Base-by-base conservation (phyloP, 148 eudicot species). In the Gaultheria prostrata region DNA sequence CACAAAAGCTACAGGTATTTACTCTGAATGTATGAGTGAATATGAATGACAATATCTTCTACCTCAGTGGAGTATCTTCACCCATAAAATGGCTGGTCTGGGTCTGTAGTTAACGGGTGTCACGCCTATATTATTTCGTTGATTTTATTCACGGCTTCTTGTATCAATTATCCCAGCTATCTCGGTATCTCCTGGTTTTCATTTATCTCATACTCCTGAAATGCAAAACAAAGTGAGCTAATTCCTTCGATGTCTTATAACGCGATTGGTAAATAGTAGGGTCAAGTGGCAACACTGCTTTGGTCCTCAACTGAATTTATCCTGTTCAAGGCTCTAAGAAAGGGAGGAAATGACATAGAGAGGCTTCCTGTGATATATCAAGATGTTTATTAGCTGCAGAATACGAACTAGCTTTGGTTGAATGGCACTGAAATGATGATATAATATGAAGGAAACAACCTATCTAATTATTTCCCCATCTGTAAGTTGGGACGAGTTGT, bases 1-100 rank as follows among this genome's bases (percentile, higher is more conserved):
- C 99, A 73, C 89, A 92, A 74, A 92, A 87, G 86, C 86, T 97
- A 82, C 98, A 94, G 98, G 99, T 97, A 86, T 54, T 80, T 51
- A 14, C 18, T 11, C 78, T 12, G 46, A 63, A 80, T 46, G 3
- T 18, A 7, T 67, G 24, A 21, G 45, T 43, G 33, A 80, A 24
- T 80, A 24, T 63, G 56, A 53, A 3, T 80, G 74, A 18, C 57
- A 80, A 18, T 63, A 80, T 69, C 54, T 49, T 49, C 54, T 49
- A 49, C 2, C 56, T 2, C 3, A 43, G 12, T 24, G 56, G n/a
- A 8, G 75, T 80, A 61, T 50, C 53, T 45, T 63, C 45, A 49
- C 51, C 45, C 43, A 80, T 46, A 77, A 39, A 80, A 39, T 61
- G 72, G 24, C 75, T 61, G 78, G 33, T 75, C 54, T 75, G 18